phyloP scores from a whole-genome alignment of 768 basidiomycete genomes.

The Tremella fuciformis region DNA sequence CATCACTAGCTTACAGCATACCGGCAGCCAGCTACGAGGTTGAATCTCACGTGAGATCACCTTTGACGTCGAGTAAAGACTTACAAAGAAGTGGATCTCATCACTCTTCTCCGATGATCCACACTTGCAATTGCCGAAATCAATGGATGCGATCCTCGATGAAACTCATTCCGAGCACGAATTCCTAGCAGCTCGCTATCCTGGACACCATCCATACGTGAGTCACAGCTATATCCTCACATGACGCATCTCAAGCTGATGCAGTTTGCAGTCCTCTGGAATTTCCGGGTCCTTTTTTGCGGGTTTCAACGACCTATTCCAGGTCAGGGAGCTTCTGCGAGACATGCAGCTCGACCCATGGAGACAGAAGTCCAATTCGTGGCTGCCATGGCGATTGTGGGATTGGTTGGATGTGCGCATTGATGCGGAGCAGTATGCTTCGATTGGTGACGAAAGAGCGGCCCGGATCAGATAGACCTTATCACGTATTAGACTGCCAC shows the following conservation, averaged over 20 bases:
- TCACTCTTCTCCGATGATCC: conserved; percentile 6
- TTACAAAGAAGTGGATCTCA: conserved; percentile 7
- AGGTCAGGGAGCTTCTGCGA: conserved; percentile 2
- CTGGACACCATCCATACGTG: background rate
- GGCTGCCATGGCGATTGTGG: background rate
- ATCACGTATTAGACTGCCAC: too few relatives aligned
- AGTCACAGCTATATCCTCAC: background rate
- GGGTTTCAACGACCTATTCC: conserved; percentile 14
- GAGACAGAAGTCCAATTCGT: conserved; percentile 13
- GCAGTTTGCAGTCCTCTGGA: background rate
- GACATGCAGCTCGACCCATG: conserved; percentile 16
- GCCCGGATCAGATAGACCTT: background rate
- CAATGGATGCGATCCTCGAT: background rate
- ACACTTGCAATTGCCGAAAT: background rate
- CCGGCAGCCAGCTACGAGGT: conserved; percentile 9
- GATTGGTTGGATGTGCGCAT: conserved; percentile 13
- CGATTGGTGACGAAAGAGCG: background rate
- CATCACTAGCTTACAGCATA: background rate
- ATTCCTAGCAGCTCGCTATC: conserved; percentile 2
- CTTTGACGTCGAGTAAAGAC: background rate
- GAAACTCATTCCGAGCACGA: conserved; percentile 1
- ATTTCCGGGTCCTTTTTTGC: conserved; percentile 10
- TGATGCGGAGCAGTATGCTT: conserved; percentile 16
- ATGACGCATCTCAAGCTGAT: background rate
- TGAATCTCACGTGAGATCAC: conserved; percentile 10